Percentiles rank a stretch among this genome's conserved stretches.
phyloP scores from a whole-genome alignment of 768 basidiomycete species.

The Tylopilus sp. region DNA sequence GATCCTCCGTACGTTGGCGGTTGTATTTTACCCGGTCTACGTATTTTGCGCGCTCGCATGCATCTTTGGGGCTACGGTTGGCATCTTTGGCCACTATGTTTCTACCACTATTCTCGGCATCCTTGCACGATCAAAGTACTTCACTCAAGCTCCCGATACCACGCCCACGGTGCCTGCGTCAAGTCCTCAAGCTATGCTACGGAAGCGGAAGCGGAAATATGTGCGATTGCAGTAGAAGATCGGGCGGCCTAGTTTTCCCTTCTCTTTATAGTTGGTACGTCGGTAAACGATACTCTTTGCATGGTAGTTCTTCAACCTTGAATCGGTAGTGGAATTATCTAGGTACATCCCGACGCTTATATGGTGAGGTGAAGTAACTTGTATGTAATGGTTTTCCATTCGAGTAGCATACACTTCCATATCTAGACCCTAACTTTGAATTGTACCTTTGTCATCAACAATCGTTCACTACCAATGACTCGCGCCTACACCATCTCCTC shows the following conservation, averaged over 20 bases:
- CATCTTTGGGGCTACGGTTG: conserved; percentile 46
- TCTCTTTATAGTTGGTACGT: not conserved
- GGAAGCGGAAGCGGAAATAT: conserved; percentile 23
- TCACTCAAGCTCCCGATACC: conserved; percentile 3
- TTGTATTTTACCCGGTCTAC: conserved; percentile 52
- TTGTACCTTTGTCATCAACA: not conserved
- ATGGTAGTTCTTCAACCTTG: not conserved
- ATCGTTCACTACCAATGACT: not conserved
- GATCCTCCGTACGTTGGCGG: conserved; percentile 36
- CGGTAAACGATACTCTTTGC: not conserved
- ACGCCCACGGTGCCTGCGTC: not conserved
- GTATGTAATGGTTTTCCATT: not conserved
- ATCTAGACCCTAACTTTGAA: conserved; percentile 8
- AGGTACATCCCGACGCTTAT: not conserved
- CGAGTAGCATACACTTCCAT: not conserved
- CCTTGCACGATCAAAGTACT: conserved; percentile 14
- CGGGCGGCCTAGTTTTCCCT: not conserved
- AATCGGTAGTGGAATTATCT: too few species aligned
- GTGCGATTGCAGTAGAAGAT: conserved; percentile 21
- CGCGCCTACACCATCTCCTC: not conserved
- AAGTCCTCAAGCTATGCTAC: conserved; percentile 11
- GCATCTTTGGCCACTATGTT: conserved; percentile 35
- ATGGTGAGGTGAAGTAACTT: too few species aligned
- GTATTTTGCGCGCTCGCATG: conserved; percentile 55
- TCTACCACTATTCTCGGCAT: conserved; percentile 9